phyloP scores from a whole-genome alignment of 2,329 filamentous ascomycete genomes.

The Magnaporthales sp. region DNA sequence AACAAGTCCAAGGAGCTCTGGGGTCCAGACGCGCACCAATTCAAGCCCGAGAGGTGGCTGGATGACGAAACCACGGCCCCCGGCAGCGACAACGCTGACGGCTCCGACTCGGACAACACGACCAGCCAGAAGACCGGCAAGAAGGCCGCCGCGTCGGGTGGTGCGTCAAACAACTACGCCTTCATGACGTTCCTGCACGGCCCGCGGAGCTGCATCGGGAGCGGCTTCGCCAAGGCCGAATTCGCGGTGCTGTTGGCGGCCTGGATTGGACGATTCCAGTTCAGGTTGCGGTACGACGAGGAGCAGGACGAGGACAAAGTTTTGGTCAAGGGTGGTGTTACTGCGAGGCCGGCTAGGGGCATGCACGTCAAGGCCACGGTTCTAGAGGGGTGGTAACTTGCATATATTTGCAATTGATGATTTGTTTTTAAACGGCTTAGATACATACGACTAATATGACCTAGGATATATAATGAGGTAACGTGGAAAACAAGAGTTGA shows the following conservation, averaged over 20 bases:
- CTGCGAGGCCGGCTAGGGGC: conserved; percentile 63
- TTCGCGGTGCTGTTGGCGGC: conserved; percentile 75
- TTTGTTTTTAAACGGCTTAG: background rate
- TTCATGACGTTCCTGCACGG: conserved; percentile 81
- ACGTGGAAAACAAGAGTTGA: background rate
- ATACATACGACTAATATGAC: background rate
- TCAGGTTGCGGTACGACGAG: conserved; percentile 45
- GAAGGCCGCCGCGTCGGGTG: conserved; percentile 50
- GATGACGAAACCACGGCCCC: conserved; percentile 23
- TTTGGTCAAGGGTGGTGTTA: conserved; percentile 60
- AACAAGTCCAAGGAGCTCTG: conserved; percentile 64
- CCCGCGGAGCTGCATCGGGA: conserved; percentile 77
- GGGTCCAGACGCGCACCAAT: conserved; percentile 66
- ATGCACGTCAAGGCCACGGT: conserved; percentile 59
- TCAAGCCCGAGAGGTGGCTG: conserved; percentile 75
- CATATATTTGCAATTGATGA: background rate
- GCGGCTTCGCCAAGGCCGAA: conserved; percentile 72
- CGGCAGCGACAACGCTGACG: conserved; percentile 4
- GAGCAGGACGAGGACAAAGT: conserved; percentile 59
- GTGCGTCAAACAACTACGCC: conserved; percentile 66
- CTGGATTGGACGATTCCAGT: conserved; percentile 67
- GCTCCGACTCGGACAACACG: conserved; percentile 9
- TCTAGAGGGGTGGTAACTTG: conserved; percentile 54
- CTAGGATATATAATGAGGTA: background rate
- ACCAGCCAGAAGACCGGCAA: conserved; percentile 16